Percentiles rank a stretch among this genome's conserved stretches.
These are phyloP conservation scores for Usnea hakonensis DNA, from an alignment of 495 filamentous ascomycete genomes.

Conservation along the genomic window DNA sequence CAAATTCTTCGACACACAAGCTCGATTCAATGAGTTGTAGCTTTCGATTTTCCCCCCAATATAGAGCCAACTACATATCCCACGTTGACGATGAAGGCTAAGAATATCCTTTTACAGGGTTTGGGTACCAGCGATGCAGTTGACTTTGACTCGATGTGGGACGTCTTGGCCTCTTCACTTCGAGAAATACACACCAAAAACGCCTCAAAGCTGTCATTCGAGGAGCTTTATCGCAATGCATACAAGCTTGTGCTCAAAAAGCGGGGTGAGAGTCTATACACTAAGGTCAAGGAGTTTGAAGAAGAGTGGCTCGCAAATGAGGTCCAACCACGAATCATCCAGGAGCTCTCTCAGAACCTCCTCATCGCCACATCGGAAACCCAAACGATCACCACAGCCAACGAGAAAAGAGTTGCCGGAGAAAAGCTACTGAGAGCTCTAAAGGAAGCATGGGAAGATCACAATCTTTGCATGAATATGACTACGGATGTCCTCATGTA, in stretches of 20 bases:
- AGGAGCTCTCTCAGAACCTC: constrained; percentile 54
- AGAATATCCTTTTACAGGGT: constrained; percentile 39
- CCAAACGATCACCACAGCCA: constrained; percentile 50
- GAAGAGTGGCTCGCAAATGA: constrained; percentile 64
- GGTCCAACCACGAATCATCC: constrained; percentile 56
- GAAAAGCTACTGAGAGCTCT: constrained; percentile 75
- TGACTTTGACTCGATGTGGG: constrained; percentile 81
- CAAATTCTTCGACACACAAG: neutral
- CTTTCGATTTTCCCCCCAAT: neutral
- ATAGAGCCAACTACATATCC: neutral
- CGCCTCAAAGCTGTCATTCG: constrained; percentile 83
- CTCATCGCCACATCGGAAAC: constrained; percentile 33
- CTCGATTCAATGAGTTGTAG: neutral
- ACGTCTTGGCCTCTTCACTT: constrained; percentile 61
- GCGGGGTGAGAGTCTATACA: constrained; percentile 77
- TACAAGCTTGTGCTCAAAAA: constrained; percentile 91
- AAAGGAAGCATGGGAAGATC: constrained; percentile 74
- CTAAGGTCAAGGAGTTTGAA: constrained; percentile 69
- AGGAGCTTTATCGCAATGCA: constrained; percentile 90
- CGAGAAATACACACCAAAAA: constrained; percentile 87
- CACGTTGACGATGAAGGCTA: neutral
- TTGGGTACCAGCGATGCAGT: constrained; percentile 45
- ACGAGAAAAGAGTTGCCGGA: constrained; percentile 70
- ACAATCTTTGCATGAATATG: constrained; percentile 94
- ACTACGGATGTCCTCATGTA: constrained; percentile 97